phyloP scores from a whole-genome alignment of 1,284 basidiomycete genomes.

The Crucibulum parvulum region DNA sequence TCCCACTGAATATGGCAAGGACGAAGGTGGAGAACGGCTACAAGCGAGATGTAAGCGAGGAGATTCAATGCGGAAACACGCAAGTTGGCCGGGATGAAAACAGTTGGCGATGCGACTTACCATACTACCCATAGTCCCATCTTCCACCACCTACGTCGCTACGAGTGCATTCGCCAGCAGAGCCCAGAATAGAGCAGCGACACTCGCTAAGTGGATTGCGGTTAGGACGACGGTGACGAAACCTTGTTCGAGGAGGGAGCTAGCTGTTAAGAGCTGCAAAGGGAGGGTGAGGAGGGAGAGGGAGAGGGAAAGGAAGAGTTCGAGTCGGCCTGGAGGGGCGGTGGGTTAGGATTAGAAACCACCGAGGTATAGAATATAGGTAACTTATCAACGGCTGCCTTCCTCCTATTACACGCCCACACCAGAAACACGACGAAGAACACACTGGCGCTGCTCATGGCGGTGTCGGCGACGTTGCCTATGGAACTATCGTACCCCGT shows the following conservation, averaged over 20 bases:
- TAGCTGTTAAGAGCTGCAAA: slow-evolving; percentile 81
- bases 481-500: too few relatives aligned
- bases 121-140: slow-evolving; percentile 77
- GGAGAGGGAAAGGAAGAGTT: slow-evolving; percentile 69
- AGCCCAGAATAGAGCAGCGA: slow-evolving; percentile 79
- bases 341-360: too few relatives aligned
- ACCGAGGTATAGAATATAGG: too few relatives aligned
- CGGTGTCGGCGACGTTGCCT: too few relatives aligned
- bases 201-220: slow-evolving; percentile 74
- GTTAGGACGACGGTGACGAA: slow-evolving; percentile 75
- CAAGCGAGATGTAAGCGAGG: slow-evolving; percentile 2
- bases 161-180: slow-evolving; percentile 82
- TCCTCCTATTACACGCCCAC: too few relatives aligned
- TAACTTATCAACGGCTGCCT: too few relatives aligned
- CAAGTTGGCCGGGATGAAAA: too few relatives aligned
- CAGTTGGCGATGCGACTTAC: slow-evolving; percentile 62
- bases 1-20: slow-evolving; percentile 69
- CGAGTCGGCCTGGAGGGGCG: slow-evolving; percentile 61
- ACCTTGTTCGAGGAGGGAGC: slow-evolving; percentile 80
- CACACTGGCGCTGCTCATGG: too few relatives aligned
- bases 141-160: slow-evolving; percentile 84
- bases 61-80: background rate
- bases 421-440: too few relatives aligned
- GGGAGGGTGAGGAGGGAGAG: slow-evolving; percentile 77
- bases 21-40: slow-evolving; percentile 72